A percentile compares a stretch with the other conserved stretches of the same genome.
Evolutionary conservation across 768 basidiomycete species (phyloP).

Genomic region (Tricholoma furcatifolium): DNA sequence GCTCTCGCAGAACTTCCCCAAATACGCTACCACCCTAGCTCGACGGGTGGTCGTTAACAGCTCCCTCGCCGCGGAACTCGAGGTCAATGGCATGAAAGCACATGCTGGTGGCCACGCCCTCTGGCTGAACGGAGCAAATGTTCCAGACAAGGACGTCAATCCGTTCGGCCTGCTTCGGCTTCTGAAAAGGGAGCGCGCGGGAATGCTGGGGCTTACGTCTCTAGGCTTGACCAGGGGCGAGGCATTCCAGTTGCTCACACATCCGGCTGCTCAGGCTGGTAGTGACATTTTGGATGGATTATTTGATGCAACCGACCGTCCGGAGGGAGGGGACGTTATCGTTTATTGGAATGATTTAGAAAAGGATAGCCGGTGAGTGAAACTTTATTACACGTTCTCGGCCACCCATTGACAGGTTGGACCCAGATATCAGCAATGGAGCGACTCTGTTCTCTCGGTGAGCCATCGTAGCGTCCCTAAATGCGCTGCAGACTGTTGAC

Average conservation of each 20-base stretch:
- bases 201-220: constrained; percentile 56
- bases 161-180: constrained; percentile 71
- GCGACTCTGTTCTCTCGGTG: constrained; percentile 49
- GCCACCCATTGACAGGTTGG: neutral
- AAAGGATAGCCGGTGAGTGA: constrained; percentile 66
- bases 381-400: constrained; percentile 10
- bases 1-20: constrained; percentile 88
- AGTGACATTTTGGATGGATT: constrained; percentile 60
- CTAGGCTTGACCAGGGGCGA: constrained; percentile 64
- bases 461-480: constrained; percentile 16
- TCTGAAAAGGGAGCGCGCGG: constrained; percentile 67
- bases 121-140: constrained; percentile 78
- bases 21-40: constrained; percentile 72
- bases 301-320: constrained; percentile 89
- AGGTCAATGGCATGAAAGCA: constrained; percentile 52
- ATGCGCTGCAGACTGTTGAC: neutral
- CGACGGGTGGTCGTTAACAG: constrained; percentile 60
- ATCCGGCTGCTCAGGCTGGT: constrained; percentile 52
- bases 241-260: constrained; percentile 72
- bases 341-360: constrained; percentile 92
- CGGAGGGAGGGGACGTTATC: constrained; percentile 73
- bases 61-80: constrained; percentile 53
- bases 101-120: constrained; percentile 54
- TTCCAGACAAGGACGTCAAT: constrained; percentile 65
- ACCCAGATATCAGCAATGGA: constrained; percentile 51